Evolutionary conservation across 73 alveolate genomes (phyloP).

Genomic region (Loxodes magnus): DNA sequence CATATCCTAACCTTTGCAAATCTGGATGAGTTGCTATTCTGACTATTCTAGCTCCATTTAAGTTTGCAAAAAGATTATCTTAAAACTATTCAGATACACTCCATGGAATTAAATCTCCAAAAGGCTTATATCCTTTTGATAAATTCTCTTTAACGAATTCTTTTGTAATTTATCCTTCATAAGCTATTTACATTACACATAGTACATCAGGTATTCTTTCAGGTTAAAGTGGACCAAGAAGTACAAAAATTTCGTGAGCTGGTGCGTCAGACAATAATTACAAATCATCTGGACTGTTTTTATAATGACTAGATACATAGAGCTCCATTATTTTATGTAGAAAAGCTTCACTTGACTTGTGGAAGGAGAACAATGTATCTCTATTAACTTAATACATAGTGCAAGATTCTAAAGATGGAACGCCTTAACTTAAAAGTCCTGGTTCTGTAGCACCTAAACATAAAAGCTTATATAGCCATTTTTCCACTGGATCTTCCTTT

Average conservation of each 20-base stretch:
- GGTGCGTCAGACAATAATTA: constrained; percentile 99
- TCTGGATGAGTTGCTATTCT: constrained; percentile 99
- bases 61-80: constrained; percentile 84
- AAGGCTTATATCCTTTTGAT: constrained; percentile 71
- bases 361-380: constrained; percentile 95
- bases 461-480: constrained; percentile 92
- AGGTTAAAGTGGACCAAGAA: constrained; percentile 74
- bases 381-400: constrained; percentile 95
- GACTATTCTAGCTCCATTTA: constrained; percentile 92
- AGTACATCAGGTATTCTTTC: constrained; percentile 93
- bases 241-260: constrained; percentile 93
- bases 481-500: constrained; percentile 91
- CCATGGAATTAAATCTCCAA: constrained; percentile 99
- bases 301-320: constrained; percentile 97
- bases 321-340: constrained; percentile 90
- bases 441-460: constrained; percentile 83
- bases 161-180: constrained; percentile 73
- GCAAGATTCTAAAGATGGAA: constrained; percentile 87
- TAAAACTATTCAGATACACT: constrained; percentile 93
- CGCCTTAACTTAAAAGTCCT: constrained; percentile 44
- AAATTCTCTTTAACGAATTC: constrained; percentile 59
- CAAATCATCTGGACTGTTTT: constrained; percentile 99
- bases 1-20: constrained; percentile 95
- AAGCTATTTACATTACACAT: constrained; percentile 92
- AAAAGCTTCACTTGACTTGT: constrained; percentile 90